phyloP scores from a whole-genome alignment of 257 asterid genomes.

The Nicotiana tomentosiformis region DNA sequence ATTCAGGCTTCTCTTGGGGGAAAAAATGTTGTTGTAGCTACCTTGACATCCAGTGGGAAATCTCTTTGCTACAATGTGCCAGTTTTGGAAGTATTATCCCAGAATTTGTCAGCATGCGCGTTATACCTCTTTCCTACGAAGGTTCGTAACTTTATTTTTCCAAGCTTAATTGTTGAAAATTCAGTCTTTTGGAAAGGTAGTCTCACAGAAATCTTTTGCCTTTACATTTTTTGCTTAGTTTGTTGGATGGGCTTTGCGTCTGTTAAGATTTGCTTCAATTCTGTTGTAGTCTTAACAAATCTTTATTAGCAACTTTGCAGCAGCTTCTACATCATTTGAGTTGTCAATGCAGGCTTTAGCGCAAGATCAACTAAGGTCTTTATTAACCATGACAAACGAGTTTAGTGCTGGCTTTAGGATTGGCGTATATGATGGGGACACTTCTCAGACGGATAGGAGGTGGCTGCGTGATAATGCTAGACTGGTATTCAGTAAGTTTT shows the following conservation, averaged over 20 bases:
- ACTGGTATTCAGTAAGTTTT: constrained; percentile 49
- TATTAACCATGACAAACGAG: constrained; percentile 50
- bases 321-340: constrained; percentile 18
- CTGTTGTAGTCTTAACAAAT: neutral
- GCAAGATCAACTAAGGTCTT: constrained; percentile 88
- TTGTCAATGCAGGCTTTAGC: constrained; percentile 74
- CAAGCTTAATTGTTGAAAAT: neutral
- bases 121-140: constrained; percentile 91
- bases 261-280: constrained; percentile 16
- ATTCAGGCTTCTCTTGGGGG: constrained; percentile 86
- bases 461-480: constrained; percentile 89
- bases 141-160: constrained; percentile 35
- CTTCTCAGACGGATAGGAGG: constrained; percentile 71
- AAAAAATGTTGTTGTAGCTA: constrained; percentile 84
- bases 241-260: neutral
- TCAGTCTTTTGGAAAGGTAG: neutral
- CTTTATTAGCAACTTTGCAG: neutral
- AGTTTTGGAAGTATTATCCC: constrained; percentile 68
- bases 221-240: neutral
- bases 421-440: constrained; percentile 96
- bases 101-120: constrained; percentile 67
- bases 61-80: constrained; percentile 98
- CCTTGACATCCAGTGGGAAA: constrained; percentile 98
- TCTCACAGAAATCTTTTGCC: neutral
- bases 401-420: constrained; percentile 56